These are phyloP conservation scores for Exophiala dermatitidis DNA, from an alignment of 2,329 filamentous ascomycete species.

Conservation along the genomic window DNA sequence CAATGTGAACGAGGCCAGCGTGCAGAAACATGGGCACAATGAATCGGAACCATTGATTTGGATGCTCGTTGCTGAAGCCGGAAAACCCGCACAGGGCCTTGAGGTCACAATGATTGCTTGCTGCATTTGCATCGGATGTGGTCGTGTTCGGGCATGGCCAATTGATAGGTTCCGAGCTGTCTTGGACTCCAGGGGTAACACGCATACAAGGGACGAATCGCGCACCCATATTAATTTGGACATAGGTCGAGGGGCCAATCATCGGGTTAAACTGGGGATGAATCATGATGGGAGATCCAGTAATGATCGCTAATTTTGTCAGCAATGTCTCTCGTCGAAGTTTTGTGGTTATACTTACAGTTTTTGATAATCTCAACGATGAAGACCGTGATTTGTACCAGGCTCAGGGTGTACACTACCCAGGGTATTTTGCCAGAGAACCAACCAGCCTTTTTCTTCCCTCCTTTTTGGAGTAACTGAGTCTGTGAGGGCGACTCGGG, in stretches of 20 bases:
- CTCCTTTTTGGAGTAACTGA: constrained; percentile 20
- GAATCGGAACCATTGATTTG: constrained; percentile 96
- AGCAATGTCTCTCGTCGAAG: not conserved
- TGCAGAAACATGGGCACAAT: constrained; percentile 94
- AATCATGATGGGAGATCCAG: constrained; percentile 61
- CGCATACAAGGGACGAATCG: constrained; percentile 94
- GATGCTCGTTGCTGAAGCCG: constrained; percentile 64
- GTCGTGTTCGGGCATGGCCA: constrained; percentile 83
- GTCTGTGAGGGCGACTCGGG: constrained; percentile 47
- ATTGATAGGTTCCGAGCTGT: constrained; percentile 30
- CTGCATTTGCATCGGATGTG: constrained; percentile 44
- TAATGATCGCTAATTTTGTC: constrained; percentile 55
- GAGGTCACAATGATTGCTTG: constrained; percentile 59
- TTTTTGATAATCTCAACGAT: constrained; percentile 81
- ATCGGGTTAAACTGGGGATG: constrained; percentile 89
- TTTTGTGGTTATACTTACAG: constrained; percentile 46
- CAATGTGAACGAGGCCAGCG: constrained; percentile 87
- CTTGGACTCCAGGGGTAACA: constrained; percentile 46
- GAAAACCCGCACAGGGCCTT: constrained; percentile 77
- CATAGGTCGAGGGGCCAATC: constrained; percentile 85
- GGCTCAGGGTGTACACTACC: constrained; percentile 72
- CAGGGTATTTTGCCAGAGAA: constrained; percentile 60
- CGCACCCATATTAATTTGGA: constrained; percentile 95
- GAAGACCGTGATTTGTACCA: constrained; percentile 75
- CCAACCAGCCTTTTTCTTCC: constrained; percentile 42